Conservation (phyloP, 768 basidiomycete species). For the Russula ochroleuca region DNA sequence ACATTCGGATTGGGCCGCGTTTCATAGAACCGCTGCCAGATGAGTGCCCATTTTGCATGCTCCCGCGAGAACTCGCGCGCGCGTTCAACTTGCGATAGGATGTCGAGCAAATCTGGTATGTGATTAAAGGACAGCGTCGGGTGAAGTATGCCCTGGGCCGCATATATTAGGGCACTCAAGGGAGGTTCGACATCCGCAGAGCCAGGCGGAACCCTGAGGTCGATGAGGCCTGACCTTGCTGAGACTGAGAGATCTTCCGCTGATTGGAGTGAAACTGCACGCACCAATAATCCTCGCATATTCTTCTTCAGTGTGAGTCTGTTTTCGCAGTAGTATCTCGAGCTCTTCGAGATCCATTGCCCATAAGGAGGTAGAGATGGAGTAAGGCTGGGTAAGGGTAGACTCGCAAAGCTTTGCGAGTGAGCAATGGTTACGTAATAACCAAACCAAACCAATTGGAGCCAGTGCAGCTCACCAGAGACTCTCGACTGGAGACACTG, state of each 20-base stretch:
- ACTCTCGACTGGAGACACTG: no score
- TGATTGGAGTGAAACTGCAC: constrained; percentile 2
- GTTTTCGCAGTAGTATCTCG: constrained; percentile 14
- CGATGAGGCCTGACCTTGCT: constrained; percentile 18
- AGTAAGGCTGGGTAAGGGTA: background rate
- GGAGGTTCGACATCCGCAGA: constrained; percentile 7
- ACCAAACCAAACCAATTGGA: no score
- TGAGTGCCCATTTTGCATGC: constrained; percentile 22
- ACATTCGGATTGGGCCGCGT: constrained; percentile 11
- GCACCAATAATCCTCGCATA: constrained; percentile 11
- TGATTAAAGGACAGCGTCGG: constrained; percentile 19
- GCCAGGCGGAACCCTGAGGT: constrained; percentile 4
- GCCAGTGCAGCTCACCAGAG: no score
- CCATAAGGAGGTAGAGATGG: background rate
- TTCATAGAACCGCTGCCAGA: constrained; percentile 22
- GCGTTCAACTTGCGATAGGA: constrained; percentile 25
- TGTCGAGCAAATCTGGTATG: constrained; percentile 22
- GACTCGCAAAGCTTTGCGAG: no score
- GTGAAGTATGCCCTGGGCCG: constrained; percentile 15
- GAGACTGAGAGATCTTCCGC: constrained; percentile 9
- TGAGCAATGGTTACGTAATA: no score
- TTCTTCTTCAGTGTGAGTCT: constrained; percentile 15
- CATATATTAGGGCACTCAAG: constrained; percentile 9
- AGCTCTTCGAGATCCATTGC: constrained; percentile 17
- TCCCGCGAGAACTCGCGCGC: constrained; percentile 17